Conservation (phyloP, 2,329 filamentous ascomycete species). For the Diplodia scrobiculata region DNA sequence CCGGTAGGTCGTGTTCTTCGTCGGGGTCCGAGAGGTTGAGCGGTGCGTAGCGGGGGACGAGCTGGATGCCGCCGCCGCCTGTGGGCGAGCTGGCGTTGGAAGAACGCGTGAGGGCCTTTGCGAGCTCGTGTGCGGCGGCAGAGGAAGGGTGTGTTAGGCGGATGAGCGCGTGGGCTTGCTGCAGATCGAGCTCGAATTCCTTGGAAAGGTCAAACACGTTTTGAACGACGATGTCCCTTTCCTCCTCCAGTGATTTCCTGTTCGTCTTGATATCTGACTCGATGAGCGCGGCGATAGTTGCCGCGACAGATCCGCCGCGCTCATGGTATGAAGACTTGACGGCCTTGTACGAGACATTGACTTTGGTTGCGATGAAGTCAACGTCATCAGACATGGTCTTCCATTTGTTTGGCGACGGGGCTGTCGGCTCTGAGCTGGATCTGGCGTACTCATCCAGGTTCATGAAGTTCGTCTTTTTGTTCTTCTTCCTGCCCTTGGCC, state of each 20-base stretch:
- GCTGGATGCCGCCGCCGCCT: constrained; percentile 51
- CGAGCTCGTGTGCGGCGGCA: constrained; percentile 61
- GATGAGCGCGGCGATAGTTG: constrained; percentile 60
- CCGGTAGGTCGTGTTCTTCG: constrained; percentile 34
- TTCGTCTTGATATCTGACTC: constrained; percentile 47
- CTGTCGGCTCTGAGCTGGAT: constrained; percentile 32
- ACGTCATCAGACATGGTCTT: constrained; percentile 59
- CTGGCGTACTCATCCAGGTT: constrained; percentile 36
- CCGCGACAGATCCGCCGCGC: constrained; percentile 58
- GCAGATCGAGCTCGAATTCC: constrained; percentile 56
- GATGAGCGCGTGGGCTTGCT: constrained; percentile 57
- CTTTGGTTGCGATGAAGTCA: constrained; percentile 61
- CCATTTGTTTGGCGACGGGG: constrained; percentile 58
- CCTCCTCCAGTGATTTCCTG: constrained; percentile 31
- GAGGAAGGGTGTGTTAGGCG: constrained; percentile 60
- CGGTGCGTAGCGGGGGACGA: constrained; percentile 53
- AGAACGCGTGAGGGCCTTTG: constrained; percentile 54
- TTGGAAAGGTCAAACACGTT: constrained; percentile 58
- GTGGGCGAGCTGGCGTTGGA: constrained; percentile 35
- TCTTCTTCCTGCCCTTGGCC: constrained; percentile 50
- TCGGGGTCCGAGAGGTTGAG: constrained; percentile 42
- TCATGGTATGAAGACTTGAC: constrained; percentile 62
- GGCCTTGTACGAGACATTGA: constrained; percentile 50
- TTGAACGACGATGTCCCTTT: constrained; percentile 49
- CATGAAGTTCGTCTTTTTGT: constrained; percentile 41